Conservation (phyloP, 192 early-diverging fungal genomes). For the Coemansia sp. region DNA sequence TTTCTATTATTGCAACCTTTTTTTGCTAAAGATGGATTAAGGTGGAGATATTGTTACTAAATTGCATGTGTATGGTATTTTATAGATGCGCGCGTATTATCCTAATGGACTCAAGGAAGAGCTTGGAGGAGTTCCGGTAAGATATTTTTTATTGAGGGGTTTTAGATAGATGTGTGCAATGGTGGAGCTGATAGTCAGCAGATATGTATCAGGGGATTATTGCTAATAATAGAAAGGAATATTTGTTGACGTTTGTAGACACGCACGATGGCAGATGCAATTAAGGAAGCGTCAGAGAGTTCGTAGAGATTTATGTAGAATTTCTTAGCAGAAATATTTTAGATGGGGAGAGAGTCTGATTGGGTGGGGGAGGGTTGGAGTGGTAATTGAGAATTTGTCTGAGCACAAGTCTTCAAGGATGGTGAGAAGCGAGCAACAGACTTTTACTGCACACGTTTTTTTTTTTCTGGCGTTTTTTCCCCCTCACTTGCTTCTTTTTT, state of each 20-base stretch:
- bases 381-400: too few relatives aligned
- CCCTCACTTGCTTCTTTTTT: too few relatives aligned
- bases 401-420: too few relatives aligned
- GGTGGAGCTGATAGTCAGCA: too few relatives aligned
- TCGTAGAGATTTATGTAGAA: neutral
- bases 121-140: conserved; percentile 56
- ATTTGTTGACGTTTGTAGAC: conserved; percentile 17
- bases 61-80: neutral
- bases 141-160: neutral
- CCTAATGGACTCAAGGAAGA: conserved; percentile 67
- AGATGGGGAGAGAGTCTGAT: too few relatives aligned
- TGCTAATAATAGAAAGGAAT: neutral
- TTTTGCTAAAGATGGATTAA: conserved; percentile 1
- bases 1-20: conserved; percentile 4
- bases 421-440: too few relatives aligned
- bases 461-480: too few relatives aligned
- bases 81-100: conserved; percentile 59
- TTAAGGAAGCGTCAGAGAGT: conserved; percentile 29
- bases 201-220: neutral
- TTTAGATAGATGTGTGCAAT: neutral
- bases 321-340: too few relatives aligned
- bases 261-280: conserved; percentile 31
- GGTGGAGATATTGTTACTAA: neutral
- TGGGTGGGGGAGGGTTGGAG: too few relatives aligned
- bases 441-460: too few relatives aligned